Evolutionary conservation across 2,329 filamentous ascomycete species (phyloP).

Genomic region (Xylaria sp.): DNA sequence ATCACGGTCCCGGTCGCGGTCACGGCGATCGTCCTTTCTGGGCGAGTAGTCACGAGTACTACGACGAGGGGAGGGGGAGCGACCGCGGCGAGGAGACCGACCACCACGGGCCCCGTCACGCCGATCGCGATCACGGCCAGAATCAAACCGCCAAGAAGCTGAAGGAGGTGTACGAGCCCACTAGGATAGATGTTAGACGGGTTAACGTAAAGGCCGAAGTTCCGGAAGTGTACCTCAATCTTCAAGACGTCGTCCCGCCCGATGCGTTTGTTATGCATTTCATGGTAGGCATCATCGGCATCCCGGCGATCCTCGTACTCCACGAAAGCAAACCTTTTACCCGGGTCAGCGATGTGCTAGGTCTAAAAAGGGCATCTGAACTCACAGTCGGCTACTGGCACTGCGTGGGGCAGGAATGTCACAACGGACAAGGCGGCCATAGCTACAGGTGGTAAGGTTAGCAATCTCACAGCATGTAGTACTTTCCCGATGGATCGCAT

Average conservation of each 20-base stretch:
- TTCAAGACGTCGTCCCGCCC: slow-evolving; percentile 94
- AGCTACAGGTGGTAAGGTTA: slow-evolving; percentile 65
- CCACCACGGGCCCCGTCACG: slow-evolving; percentile 56
- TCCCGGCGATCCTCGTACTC: slow-evolving; percentile 99
- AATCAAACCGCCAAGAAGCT: slow-evolving; percentile 97
- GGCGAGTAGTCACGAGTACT: slow-evolving; percentile 82
- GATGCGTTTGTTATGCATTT: slow-evolving; percentile 99
- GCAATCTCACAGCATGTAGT: slow-evolving; percentile 44
- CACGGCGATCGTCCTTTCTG: slow-evolving; percentile 84
- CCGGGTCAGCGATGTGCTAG: slow-evolving; percentile 26
- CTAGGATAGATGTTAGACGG: slow-evolving; percentile 53
- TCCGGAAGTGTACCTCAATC: slow-evolving; percentile 77
- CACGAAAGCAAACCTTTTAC: slow-evolving; percentile 86
- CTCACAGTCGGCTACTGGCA: slow-evolving; percentile 93
- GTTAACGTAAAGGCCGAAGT: not conserved
- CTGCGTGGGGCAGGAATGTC: slow-evolving; percentile 97
- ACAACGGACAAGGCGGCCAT: slow-evolving; percentile 96
- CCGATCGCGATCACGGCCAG: slow-evolving; percentile 77
- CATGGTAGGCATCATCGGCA: slow-evolving; percentile 97
- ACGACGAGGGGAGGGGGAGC: slow-evolving; percentile 79
- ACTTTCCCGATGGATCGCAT: slow-evolving; percentile 42
- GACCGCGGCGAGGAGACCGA: slow-evolving; percentile 69
- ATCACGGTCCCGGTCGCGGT: slow-evolving; percentile 70
- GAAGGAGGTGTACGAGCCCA: slow-evolving; percentile 98
- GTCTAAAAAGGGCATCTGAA: slow-evolving; percentile 38